These are phyloP conservation scores for Pseudognaphalium luteoalbum DNA, from an alignment of 129 eudicot species.

Conservation along the genomic window DNA sequence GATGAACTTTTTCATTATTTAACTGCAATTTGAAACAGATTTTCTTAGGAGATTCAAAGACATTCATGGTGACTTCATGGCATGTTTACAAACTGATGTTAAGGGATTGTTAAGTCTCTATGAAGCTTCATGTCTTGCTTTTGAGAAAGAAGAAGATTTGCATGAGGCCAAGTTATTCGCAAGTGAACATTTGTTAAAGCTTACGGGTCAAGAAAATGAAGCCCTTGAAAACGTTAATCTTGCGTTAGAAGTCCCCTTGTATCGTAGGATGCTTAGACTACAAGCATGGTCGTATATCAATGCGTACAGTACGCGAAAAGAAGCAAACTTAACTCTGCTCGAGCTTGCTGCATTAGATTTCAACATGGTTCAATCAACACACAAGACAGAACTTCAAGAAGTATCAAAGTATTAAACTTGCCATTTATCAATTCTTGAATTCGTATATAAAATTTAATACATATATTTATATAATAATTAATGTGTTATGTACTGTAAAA, in stretches of 20 bases:
- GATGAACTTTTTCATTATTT: neutral
- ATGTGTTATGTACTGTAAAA: neutral
- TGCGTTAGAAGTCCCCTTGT: neutral
- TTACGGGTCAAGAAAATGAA: neutral
- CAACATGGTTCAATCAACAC: neutral
- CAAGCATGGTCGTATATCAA: neutral
- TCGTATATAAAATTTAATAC: neutral
- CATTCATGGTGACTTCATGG: neutral
- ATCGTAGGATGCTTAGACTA: neutral
- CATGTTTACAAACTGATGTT: neutral
- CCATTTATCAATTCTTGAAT: neutral
- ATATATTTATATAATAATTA: neutral
- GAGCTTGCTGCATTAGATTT: neutral
- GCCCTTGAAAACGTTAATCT: neutral
- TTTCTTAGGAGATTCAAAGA: neutral
- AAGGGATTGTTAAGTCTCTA: neutral
- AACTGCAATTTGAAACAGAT: neutral
- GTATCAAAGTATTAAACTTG: neutral
- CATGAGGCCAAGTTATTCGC: neutral
- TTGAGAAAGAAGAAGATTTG: neutral
- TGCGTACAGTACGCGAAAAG: neutral
- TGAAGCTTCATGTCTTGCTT: constrained; percentile 2
- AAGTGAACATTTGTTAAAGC: neutral
- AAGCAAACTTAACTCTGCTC: neutral
- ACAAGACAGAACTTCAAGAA: neutral